phyloP scores from a whole-genome alignment of 257 asterid genomes.

The Gentiana straminea region DNA sequence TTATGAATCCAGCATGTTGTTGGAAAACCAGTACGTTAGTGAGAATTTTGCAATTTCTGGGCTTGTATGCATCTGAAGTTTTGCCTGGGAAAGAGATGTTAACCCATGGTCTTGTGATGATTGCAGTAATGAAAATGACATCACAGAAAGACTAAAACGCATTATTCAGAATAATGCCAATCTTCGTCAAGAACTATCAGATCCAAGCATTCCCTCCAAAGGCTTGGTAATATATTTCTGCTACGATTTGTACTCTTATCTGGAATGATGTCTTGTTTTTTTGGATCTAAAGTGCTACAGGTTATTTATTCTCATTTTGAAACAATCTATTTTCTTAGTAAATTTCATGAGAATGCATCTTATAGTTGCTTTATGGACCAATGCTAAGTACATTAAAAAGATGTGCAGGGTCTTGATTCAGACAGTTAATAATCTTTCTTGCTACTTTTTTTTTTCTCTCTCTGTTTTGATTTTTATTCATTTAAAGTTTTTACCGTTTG shows the following conservation, averaged over 20 bases:
- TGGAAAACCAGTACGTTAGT: too few relatives aligned
- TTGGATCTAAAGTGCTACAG: neutral
- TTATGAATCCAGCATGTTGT: too few relatives aligned
- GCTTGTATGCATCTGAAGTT: too few relatives aligned
- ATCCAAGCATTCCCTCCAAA: constrained; percentile 24
- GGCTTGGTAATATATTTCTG: constrained; percentile 33
- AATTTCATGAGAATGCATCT: too few relatives aligned
- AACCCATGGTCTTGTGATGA: neutral
- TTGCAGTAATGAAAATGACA: constrained; percentile 93
- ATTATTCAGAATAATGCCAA: constrained; percentile 69
- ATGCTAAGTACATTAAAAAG: too few relatives aligned
- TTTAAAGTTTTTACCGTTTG: neutral
- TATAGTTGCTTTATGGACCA: too few relatives aligned
- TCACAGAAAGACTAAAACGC: constrained; percentile 57
- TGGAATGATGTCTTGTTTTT: neutral
- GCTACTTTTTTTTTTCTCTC: neutral
- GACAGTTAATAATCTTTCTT: neutral
- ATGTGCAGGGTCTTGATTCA: neutral
- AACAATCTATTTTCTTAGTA: too few relatives aligned
- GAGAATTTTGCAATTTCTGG: too few relatives aligned
- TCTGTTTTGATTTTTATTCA: neutral
- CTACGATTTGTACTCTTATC: constrained; percentile 6
- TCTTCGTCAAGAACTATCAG: constrained; percentile 49
- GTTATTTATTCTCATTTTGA: too few relatives aligned
- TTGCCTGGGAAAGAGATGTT: too few relatives aligned